phyloP scores from a whole-genome alignment of 176 grass and related monocot species.

The Eleusine coracana region DNA sequence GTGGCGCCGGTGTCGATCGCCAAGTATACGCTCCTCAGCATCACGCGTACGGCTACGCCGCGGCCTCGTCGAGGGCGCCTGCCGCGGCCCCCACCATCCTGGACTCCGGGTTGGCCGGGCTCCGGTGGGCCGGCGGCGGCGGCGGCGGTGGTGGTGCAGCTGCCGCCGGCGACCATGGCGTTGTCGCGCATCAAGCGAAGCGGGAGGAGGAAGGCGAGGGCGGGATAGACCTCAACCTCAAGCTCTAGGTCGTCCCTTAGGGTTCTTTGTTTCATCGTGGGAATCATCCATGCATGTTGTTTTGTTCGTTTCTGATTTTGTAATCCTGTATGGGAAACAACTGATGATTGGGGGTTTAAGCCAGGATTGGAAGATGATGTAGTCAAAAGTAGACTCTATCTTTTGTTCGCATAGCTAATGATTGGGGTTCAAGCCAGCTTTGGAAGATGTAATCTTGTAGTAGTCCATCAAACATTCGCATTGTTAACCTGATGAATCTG shows the following conservation, averaged over 20 bases:
- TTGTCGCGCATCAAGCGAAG: not conserved
- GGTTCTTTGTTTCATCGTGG: conserved; percentile 16
- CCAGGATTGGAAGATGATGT: conserved; percentile 2
- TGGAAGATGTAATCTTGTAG: conserved; percentile 28
- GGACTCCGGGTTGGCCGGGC: not conserved
- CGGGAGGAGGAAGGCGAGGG: conserved; percentile 13
- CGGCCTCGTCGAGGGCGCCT: not conserved
- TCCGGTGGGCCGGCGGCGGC: not conserved
- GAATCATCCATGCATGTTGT: not conserved
- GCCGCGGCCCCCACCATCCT: not conserved
- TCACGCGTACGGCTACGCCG: conserved; percentile 22
- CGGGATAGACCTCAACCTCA: conserved; percentile 51
- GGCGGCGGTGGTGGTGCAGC: no score
- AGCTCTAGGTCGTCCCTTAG: conserved; percentile 27
- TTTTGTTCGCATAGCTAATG: not conserved
- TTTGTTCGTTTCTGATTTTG: not conserved
- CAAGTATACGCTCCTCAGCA: conserved; percentile 18
- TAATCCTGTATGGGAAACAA: not conserved
- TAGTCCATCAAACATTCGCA: not conserved
- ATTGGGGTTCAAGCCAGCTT: conserved; percentile 19
- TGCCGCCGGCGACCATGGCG: not conserved
- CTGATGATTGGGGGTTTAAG: conserved; percentile 21
- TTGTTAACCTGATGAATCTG: not conserved
- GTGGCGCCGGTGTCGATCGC: not conserved
- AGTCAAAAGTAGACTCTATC: conserved; percentile 22